Conservation (phyloP, 2,329 filamentous ascomycete species). For the Graphilbum ipis-grandicollis region DNA sequence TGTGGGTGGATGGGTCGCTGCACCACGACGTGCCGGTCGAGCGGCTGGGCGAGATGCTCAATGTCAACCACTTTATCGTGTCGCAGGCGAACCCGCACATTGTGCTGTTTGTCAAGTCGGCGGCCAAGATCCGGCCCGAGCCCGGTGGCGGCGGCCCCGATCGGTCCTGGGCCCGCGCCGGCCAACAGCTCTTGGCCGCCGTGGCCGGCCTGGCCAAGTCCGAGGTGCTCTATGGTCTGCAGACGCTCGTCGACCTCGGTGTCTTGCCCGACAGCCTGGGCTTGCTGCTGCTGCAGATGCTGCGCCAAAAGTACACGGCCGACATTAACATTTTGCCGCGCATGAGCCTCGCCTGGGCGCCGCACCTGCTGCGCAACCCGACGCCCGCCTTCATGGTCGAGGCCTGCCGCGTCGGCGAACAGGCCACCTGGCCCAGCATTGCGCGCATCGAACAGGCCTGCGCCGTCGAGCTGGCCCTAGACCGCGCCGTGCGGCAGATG, state of each 20-base stretch:
- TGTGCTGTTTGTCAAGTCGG: constrained; percentile 64
- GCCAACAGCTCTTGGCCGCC: constrained; percentile 38
- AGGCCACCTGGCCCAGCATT: constrained; percentile 82
- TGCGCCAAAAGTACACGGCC: constrained; percentile 83
- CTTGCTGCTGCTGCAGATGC: constrained; percentile 58
- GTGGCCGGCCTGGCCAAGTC: constrained; percentile 59
- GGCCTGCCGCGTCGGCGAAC: constrained; percentile 60
- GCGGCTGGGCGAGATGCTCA: constrained; percentile 83
- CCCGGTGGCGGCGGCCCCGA: not conserved
- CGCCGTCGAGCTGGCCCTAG: constrained; percentile 73
- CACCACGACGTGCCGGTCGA: constrained; percentile 90
- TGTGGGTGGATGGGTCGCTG: constrained; percentile 88
- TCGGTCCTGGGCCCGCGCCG: too few species aligned
- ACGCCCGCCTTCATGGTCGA: constrained; percentile 73
- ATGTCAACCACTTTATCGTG: constrained; percentile 95
- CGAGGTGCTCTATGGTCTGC: constrained; percentile 65
- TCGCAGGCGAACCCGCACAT: constrained; percentile 95
- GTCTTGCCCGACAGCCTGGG: constrained; percentile 63
- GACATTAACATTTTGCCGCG: constrained; percentile 63
- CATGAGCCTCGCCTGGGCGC: constrained; percentile 16
- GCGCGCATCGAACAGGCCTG: constrained; percentile 73
- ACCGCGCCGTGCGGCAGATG: constrained; percentile 53
- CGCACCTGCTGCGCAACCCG: constrained; percentile 66
- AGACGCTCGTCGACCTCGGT: constrained; percentile 64
- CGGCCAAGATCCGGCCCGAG: constrained; percentile 33